Evolutionary conservation across 768 basidiomycete genomes (phyloP).

Genomic region (Suillus placidus): DNA sequence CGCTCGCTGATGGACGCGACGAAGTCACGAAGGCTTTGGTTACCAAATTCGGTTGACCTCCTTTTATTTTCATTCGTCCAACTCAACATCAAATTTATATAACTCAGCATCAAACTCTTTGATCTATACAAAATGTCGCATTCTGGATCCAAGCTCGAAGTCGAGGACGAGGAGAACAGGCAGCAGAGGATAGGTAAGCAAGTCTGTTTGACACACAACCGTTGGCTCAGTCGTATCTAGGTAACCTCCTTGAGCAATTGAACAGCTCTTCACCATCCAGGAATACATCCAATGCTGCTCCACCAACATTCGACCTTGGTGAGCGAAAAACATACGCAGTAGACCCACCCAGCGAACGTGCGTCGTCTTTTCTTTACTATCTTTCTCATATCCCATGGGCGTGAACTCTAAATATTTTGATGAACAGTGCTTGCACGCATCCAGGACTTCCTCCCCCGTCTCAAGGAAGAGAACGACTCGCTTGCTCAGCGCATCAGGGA

Average conservation of each 20-base stretch:
- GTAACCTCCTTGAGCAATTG: constrained; percentile 44
- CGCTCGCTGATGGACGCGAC: constrained; percentile 9
- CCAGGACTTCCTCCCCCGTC: constrained; percentile 65
- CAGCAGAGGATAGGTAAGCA: constrained; percentile 45
- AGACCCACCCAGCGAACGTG: constrained; percentile 53
- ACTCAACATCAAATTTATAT: background rate
- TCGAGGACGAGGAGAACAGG: constrained; percentile 51
- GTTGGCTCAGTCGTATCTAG: constrained; percentile 27
- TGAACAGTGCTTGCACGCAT: constrained; percentile 64
- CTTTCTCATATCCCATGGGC: background rate
- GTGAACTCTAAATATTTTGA: background rate
- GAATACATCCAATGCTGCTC: constrained; percentile 9
- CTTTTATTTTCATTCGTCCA: constrained; percentile 5
- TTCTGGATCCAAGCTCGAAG: constrained; percentile 38
- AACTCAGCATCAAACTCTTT: constrained; percentile 6
- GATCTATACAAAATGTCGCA: constrained; percentile 12
- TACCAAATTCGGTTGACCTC: constrained; percentile 8
- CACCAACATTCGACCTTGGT: constrained; percentile 39
- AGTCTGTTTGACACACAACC: constrained; percentile 12
- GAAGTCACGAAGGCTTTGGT: background rate
- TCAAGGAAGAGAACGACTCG: constrained; percentile 64
- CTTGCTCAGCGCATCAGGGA: constrained; percentile 47
- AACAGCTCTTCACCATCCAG: constrained; percentile 27
- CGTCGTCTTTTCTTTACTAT: constrained; percentile 23
- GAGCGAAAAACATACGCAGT: constrained; percentile 40